Percentiles rank a stretch among this genome's conserved stretches.
Conservation (phyloP, 2,329 filamentous ascomycete species). For the Calonectria fujianensis region DNA sequence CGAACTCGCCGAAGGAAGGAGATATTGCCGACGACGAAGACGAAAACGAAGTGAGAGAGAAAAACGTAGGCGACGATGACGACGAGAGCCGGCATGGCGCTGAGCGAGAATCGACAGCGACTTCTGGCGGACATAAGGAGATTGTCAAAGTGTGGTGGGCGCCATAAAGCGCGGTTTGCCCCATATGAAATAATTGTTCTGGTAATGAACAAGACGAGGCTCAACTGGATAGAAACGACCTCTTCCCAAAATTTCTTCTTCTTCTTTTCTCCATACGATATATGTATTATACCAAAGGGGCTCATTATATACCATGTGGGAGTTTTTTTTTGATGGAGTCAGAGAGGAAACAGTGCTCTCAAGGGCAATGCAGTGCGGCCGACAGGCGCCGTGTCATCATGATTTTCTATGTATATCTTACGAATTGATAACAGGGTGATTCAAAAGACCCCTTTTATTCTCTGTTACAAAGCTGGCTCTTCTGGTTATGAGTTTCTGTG, state of each 20-base stretch:
- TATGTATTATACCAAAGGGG: constrained; percentile 11
- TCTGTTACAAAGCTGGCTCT: neutral
- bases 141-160: constrained; percentile 55
- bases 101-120: constrained; percentile 36
- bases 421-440: constrained; percentile 4
- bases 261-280: constrained; percentile 16
- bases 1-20: neutral
- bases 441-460: neutral
- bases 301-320: constrained; percentile 36
- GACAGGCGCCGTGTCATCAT: constrained; percentile 2
- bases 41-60: neutral
- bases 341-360: constrained; percentile 14
- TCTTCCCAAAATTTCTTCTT: neutral
- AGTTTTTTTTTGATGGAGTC: constrained; percentile 25
- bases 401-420: constrained; percentile 32
- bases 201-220: constrained; percentile 31
- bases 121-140: constrained; percentile 49
- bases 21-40: constrained; percentile 1
- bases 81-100: neutral
- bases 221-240: neutral
- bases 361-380: constrained; percentile 13
- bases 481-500: neutral
- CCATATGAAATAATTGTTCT: constrained; percentile 8
- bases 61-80: constrained; percentile 20
- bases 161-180: constrained; percentile 18